Evolutionary conservation across 208 protist species (phyloP).

Genomic region (Trichomonas tenax): DNA sequence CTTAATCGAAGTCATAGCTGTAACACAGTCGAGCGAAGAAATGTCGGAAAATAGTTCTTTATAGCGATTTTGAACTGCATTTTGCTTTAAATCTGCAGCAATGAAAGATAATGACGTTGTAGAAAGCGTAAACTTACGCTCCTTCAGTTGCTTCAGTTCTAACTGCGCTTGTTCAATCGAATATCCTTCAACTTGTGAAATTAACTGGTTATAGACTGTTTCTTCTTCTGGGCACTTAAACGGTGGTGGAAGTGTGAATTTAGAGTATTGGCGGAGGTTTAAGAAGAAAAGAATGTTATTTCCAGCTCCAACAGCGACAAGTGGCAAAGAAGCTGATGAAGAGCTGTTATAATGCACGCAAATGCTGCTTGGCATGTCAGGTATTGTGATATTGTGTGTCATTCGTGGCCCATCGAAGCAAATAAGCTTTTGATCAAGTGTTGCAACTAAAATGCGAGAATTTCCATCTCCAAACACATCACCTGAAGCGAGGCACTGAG

Average conservation of each 20-base stretch:
- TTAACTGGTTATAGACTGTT: neutral
- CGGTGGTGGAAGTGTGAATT: neutral
- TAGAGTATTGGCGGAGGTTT: neutral
- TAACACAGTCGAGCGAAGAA: neutral
- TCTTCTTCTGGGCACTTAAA: neutral
- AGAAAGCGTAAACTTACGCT: neutral
- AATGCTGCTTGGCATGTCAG: neutral
- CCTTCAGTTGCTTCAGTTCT: neutral
- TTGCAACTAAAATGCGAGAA: neutral
- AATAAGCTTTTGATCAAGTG: conserved; percentile 1
- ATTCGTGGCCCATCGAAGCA: neutral
- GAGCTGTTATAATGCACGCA: neutral
- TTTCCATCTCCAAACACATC: conserved; percentile 1
- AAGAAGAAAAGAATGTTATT: conserved; percentile 11
- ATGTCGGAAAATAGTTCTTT: neutral
- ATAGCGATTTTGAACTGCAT: neutral
- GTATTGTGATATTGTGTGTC: conserved; percentile 6
- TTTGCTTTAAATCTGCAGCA: neutral
- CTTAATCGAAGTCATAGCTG: neutral
- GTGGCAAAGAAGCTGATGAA: neutral
- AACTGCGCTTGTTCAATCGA: neutral
- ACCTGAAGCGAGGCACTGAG: neutral
- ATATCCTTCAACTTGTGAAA: neutral
- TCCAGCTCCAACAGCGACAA: neutral
- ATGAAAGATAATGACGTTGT: neutral